These are phyloP conservation scores for Sarocladiaceae sp. DNA, from an alignment of 2,329 filamentous ascomycete species.

Conservation along the genomic window DNA sequence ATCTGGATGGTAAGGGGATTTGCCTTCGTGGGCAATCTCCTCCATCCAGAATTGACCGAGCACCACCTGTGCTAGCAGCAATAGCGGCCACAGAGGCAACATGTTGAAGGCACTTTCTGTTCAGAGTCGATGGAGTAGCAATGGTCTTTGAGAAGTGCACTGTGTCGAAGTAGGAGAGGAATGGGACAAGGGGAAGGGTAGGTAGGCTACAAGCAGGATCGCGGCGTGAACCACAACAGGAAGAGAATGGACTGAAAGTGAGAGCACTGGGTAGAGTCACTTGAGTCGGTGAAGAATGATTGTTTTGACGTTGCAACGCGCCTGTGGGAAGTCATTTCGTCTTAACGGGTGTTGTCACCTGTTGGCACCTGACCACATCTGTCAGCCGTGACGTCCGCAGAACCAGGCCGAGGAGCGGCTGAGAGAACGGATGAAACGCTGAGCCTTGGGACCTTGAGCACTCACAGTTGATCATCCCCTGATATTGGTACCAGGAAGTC, in stretches of 20 bases:
- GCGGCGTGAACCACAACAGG: neutral
- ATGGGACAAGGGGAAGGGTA: neutral
- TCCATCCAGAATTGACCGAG: slow-evolving; percentile 33
- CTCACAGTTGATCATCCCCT: no score
- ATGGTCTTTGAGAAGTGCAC: no score
- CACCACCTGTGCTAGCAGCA: neutral
- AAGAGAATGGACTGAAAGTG: neutral
- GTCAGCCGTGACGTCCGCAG: no score
- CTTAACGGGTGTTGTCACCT: neutral
- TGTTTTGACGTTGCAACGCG: neutral
- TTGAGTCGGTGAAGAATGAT: neutral
- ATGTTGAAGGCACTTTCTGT: no score
- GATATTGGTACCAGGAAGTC: no score
- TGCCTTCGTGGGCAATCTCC: slow-evolving; percentile 40
- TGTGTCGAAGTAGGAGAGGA: no score
- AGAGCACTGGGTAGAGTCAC: no score
- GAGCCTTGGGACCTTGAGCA: no score
- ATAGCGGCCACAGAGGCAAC: neutral
- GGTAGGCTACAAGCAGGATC: neutral
- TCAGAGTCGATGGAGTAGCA: no score
- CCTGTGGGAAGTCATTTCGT: neutral
- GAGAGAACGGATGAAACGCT: no score
- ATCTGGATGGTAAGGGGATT: slow-evolving; percentile 40
- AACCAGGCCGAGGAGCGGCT: no score
- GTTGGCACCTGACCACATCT: neutral